A percentile compares a stretch with the other conserved stretches of the same genome.
These are phyloP conservation scores for Lindgomyces ingoldianus DNA, from an alignment of 495 filamentous ascomycete species.

Conservation along the genomic window DNA sequence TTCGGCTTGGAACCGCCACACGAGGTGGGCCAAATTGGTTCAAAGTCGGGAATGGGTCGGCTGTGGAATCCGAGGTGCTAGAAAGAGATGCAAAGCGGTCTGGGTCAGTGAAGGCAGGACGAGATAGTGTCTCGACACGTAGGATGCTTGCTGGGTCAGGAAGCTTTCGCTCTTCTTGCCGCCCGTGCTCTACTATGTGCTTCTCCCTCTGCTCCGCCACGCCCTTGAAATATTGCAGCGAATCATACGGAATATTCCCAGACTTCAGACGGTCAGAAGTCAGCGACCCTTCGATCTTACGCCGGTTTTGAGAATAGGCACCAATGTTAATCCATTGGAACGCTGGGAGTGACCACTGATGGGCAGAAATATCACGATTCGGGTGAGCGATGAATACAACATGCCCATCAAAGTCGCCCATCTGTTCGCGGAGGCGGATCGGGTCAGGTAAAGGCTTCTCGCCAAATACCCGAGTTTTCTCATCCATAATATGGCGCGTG, in stretches of 20 bases:
- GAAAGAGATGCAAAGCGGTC: constrained; percentile 25
- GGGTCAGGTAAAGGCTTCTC: constrained; percentile 37
- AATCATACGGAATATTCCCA: constrained; percentile 37
- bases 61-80: constrained; percentile 6
- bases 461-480: constrained; percentile 40
- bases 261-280: constrained; percentile 41
- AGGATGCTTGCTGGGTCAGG: not conserved
- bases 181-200: not conserved
- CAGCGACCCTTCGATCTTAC: constrained; percentile 44
- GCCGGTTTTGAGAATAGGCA: constrained; percentile 41
- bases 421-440: constrained; percentile 36
- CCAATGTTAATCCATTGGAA: constrained; percentile 46
- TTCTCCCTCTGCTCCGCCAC: constrained; percentile 42
- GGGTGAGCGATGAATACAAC: constrained; percentile 45
- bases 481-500: constrained; percentile 16
- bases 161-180: not conserved
- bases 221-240: constrained; percentile 43
- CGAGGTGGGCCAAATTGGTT: not conserved
- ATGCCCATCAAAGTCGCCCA: constrained; percentile 39
- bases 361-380: constrained; percentile 46
- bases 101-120: constrained; percentile 3
- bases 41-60: not conserved
- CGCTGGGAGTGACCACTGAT: constrained; percentile 42
- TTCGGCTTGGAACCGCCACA: not conserved
- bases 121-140: not conserved